A percentile compares a stretch with the other conserved stretches of the same genome.
Evolutionary conservation across 2,329 filamentous ascomycete genomes (phyloP).

Genomic region (Claviceps sp.): DNA sequence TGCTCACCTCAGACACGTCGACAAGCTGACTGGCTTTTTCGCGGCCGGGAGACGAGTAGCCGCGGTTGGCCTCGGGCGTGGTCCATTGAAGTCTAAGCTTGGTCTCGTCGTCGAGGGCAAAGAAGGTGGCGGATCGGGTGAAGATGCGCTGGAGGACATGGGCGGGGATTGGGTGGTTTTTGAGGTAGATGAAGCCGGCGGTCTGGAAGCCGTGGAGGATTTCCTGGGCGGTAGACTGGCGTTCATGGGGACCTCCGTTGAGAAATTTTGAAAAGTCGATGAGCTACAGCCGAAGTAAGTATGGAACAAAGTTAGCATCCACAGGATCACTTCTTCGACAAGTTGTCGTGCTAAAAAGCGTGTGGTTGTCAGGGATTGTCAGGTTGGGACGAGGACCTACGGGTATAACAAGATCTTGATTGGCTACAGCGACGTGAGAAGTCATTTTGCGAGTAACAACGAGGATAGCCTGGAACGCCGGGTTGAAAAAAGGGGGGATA

Average conservation of each 20-base stretch:
- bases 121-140: constrained; percentile 55
- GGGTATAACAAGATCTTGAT: constrained; percentile 41
- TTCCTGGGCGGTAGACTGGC: constrained; percentile 51
- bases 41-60: constrained; percentile 55
- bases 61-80: constrained; percentile 57
- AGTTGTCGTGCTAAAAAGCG: no score
- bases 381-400: constrained; percentile 22
- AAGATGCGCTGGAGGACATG: constrained; percentile 50
- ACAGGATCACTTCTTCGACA: not conserved
- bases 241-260: constrained; percentile 44
- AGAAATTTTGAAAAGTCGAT: constrained; percentile 60
- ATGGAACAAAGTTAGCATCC: not conserved
- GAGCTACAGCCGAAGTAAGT: constrained; percentile 10
- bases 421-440: constrained; percentile 31
- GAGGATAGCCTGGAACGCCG: not conserved
- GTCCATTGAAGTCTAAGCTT: constrained; percentile 61
- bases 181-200: constrained; percentile 81
- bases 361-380: not conserved
- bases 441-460: constrained; percentile 10
- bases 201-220: constrained; percentile 71
- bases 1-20: constrained; percentile 42
- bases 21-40: constrained; percentile 54
- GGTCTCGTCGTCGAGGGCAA: constrained; percentile 43
- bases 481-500: no score
- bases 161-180: constrained; percentile 58